phyloP scores from a whole-genome alignment of 257 asterid species.

The Plantago major region DNA sequence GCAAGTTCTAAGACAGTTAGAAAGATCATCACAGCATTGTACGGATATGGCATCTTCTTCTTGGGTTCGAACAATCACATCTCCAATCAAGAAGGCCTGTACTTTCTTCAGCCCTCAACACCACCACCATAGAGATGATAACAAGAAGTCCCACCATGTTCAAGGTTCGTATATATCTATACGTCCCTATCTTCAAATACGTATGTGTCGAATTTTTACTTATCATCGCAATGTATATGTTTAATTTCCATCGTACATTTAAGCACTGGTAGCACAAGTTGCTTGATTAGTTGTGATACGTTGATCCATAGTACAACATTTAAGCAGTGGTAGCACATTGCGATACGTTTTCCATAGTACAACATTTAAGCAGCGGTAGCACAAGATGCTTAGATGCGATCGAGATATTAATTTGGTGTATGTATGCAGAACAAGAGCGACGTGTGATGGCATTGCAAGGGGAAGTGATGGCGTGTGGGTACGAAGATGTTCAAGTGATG shows the following conservation, averaged over 20 bases:
- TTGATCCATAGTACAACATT: too few species aligned
- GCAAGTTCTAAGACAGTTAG: background rate
- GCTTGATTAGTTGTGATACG: too few species aligned
- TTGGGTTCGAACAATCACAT: slow-evolving; percentile 27
- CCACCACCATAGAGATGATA: slow-evolving; percentile 16
- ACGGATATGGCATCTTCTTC: slow-evolving; percentile 6
- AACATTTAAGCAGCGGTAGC: too few species aligned
- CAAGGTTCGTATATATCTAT: too few species aligned
- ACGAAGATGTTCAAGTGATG: slow-evolving; percentile 86
- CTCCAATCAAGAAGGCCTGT: slow-evolving; percentile 36
- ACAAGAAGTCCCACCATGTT: slow-evolving; percentile 26
- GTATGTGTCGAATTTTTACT: too few species aligned
- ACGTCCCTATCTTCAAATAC: too few species aligned
- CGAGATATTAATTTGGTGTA: background rate
- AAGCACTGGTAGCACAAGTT: too few species aligned
- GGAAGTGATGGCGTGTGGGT: slow-evolving; percentile 78
- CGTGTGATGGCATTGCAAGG: slow-evolving; percentile 54
- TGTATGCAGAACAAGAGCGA: slow-evolving; percentile 35
- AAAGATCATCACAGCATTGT: background rate
- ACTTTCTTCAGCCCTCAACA: slow-evolving; percentile 34
- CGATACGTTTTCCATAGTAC: too few species aligned
- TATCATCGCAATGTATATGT: too few species aligned
- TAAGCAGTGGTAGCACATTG: too few species aligned
- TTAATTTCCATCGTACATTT: too few species aligned
- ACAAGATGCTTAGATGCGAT: too few species aligned